Evolutionary conservation across 2,329 filamentous ascomycete genomes (phyloP).

Genomic region (Aspergillus proliferans): DNA sequence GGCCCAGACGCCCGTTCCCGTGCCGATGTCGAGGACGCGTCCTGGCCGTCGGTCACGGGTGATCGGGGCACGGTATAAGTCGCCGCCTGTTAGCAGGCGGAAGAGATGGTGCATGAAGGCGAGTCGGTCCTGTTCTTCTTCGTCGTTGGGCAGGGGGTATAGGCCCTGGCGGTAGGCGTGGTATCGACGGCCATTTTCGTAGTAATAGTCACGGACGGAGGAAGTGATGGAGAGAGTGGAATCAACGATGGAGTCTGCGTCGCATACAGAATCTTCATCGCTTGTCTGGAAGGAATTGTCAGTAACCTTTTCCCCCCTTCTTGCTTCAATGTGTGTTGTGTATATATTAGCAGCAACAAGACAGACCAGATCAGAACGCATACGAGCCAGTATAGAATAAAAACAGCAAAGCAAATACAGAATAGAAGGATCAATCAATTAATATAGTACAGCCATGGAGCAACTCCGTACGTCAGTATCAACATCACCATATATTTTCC

Average conservation of each 20-base stretch:
- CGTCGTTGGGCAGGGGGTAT: constrained; percentile 40
- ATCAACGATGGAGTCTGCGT: constrained; percentile 27
- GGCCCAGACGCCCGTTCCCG: constrained; percentile 29
- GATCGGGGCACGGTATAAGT: constrained; percentile 36
- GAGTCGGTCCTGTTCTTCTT: constrained; percentile 40
- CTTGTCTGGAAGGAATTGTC: constrained; percentile 19
- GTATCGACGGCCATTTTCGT: constrained; percentile 40
- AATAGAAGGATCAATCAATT: no score
- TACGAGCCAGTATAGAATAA: neutral
- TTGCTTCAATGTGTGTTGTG: neutral
- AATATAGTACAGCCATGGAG: no score
- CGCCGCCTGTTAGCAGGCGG: constrained; percentile 28
- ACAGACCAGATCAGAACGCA: neutral
- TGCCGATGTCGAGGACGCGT: constrained; percentile 29
- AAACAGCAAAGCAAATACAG: neutral
- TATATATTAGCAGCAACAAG: neutral
- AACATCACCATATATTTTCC: no score
- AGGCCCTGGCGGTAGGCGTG: constrained; percentile 38
- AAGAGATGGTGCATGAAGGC: constrained; percentile 37
- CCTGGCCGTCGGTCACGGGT: constrained; percentile 7
- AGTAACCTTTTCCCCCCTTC: constrained; percentile 1
- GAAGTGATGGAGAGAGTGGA: constrained; percentile 38
- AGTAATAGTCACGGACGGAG: constrained; percentile 32
- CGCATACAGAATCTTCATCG: constrained; percentile 30
- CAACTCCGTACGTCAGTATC: no score